Percentiles rank a stretch among this genome's conserved stretches.
Evolutionary conservation across 495 filamentous ascomycete genomes (phyloP).

Genomic region (Penicillium goetzii): DNA sequence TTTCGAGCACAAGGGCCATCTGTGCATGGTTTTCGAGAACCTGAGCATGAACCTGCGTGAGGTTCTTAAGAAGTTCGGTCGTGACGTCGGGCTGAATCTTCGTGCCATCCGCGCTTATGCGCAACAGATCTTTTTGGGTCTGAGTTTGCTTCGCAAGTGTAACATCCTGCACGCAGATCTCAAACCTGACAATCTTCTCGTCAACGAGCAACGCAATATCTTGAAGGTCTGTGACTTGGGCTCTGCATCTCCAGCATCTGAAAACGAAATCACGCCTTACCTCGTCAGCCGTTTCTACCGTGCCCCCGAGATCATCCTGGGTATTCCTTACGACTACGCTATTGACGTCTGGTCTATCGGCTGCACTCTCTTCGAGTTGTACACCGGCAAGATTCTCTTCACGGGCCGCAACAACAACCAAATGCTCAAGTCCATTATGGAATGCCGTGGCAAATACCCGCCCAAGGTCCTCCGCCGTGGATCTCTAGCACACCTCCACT

Average conservation of each 20-base stretch:
- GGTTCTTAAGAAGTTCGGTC: conserved; percentile 95
- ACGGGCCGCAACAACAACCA: conserved; percentile 95
- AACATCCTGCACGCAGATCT: conserved; percentile 94
- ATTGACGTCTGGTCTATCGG: conserved; percentile 98
- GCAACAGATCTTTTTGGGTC: conserved; percentile 88
- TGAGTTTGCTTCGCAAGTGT: conserved; percentile 84
- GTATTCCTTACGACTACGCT: conserved; percentile 90
- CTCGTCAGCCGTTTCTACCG: conserved; percentile 96
- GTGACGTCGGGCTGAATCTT: conserved; percentile 87
- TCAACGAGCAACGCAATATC: conserved; percentile 80
- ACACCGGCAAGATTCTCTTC: conserved; percentile 97
- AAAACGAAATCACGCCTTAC: conserved; percentile 90
- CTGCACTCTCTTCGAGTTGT: conserved; percentile 94
- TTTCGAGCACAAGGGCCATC: conserved; percentile 93
- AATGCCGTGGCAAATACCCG: conserved; percentile 90
- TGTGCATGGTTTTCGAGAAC: conserved; percentile 97
- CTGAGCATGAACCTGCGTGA: conserved; percentile 90
- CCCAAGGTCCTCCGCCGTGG: conserved; percentile 83
- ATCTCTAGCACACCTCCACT: conserved; percentile 72
- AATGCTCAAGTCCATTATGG: conserved; percentile 95
- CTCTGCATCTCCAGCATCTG: conserved; percentile 85
- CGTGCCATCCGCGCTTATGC: conserved; percentile 85
- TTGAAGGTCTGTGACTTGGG: conserved; percentile 96
- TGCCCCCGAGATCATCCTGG: conserved; percentile 94
- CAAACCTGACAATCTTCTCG: conserved; percentile 95